Evolutionary conservation across 495 filamentous ascomycete species (phyloP), one percentile per base, ranked within the genome.

Genomic region (Hyphodiscus hymeniophilus): DNA sequence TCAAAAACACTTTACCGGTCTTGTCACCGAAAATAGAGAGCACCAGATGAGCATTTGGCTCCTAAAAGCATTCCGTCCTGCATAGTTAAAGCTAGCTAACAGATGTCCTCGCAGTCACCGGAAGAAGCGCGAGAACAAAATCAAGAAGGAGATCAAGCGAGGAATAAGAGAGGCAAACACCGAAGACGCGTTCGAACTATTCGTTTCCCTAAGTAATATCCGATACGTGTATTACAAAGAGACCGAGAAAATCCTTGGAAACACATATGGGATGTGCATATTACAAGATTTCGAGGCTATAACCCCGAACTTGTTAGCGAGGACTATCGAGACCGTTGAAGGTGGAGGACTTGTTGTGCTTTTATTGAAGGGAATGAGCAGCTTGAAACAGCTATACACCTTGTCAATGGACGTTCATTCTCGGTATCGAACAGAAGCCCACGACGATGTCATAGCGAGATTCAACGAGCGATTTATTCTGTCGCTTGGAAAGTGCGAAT

Each of bases 161-260:
- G 94, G 94, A 16, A 89, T 89, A 46, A 76, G 92, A 52, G 94
- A 99, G 63, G 78, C 85, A n/a, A 95, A 99, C 64, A 79, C 82
- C 38, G 89, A 96, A 59, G 94, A 97, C 59, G 86, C 94, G 0
- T 99, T 99, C 69, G 94, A 99, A 71, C 75, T 97, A 51, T 99
- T 99, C 69, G 84, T 99, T 62, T 89, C 87, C 16, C 79, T 95
- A 46, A 85, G 95, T 66, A 89, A 95, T 62, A 95, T 99, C 57
- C 87, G 94, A 55, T 99, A 97, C 78, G 87, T 91, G 32, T 99
- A 95, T 75, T 99, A 99, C 73, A 99, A 99, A 68, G 94, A 99
- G 67, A 97, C 94, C n/a, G 94, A 99, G 51, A 95, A 95, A 72
- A 97, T 99, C 61, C 66, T 99, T 32, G 94, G 94, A 55, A 95